These are phyloP conservation scores for Cytidiella melzeri DNA, from an alignment of 768 basidiomycete genomes.

Conservation along the genomic window DNA sequence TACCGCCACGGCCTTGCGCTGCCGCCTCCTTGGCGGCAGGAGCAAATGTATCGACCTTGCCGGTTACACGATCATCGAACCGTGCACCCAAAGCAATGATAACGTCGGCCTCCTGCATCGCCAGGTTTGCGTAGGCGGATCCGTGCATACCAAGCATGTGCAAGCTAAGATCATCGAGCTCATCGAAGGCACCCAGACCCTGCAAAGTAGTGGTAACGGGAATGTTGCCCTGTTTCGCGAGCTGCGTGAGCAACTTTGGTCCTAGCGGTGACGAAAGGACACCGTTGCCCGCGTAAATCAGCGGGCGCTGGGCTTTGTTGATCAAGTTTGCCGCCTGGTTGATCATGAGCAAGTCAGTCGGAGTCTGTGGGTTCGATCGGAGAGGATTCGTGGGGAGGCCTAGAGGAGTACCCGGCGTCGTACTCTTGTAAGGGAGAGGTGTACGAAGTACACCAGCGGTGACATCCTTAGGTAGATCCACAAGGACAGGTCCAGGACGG, in stretches of 20 bases:
- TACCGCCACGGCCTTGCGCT: constrained; percentile 80
- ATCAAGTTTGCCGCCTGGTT: constrained; percentile 84
- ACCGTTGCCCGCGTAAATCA: constrained; percentile 93
- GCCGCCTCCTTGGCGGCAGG: constrained; percentile 88
- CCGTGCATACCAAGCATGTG: constrained; percentile 99
- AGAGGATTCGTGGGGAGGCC: constrained; percentile 74
- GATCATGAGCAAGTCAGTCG: constrained; percentile 63
- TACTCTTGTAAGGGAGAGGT: constrained; percentile 79
- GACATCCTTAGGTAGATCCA: constrained; percentile 98
- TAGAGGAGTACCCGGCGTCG: constrained; percentile 73
- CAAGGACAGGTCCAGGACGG: constrained; percentile 94
- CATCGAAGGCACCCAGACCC: constrained; percentile 94
- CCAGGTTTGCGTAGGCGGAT: constrained; percentile 92
- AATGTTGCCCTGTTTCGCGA: constrained; percentile 83
- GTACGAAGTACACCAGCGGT: constrained; percentile 87
- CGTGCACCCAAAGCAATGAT: constrained; percentile 96
- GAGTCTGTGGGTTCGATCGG: constrained; percentile 42
- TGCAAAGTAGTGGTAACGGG: constrained; percentile 97
- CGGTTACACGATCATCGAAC: constrained; percentile 98
- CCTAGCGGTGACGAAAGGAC: constrained; percentile 78
- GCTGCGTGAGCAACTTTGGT: constrained; percentile 71
- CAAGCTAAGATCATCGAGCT: constrained; percentile 75
- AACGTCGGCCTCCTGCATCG: constrained; percentile 96
- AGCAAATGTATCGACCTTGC: constrained; percentile 83
- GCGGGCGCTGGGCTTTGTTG: constrained; percentile 83